These are phyloP conservation scores for Cucumis melo DNA, from an alignment of 306 rosid species.

Conservation along the genomic window DNA sequence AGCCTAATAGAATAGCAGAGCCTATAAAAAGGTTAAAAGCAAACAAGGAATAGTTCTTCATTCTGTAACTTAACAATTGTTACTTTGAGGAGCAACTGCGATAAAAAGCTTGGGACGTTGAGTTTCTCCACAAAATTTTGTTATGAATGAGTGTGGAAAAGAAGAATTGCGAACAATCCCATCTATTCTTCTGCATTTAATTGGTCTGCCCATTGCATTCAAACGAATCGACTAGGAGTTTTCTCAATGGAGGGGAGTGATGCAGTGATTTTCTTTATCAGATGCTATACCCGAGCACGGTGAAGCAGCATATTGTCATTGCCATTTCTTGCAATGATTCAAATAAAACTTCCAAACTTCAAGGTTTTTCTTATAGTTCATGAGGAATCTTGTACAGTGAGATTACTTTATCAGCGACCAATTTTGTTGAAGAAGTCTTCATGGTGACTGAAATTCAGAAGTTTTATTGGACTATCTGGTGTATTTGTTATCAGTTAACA, in stretches of 20 bases:
- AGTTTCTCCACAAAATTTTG: not conserved
- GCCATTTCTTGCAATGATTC: not conserved
- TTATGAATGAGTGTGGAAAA: not conserved
- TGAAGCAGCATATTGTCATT: not conserved
- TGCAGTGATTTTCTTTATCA: not conserved
- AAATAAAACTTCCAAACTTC: not conserved
- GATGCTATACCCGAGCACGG: not conserved
- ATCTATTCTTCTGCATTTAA: not conserved
- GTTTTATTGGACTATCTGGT: not conserved
- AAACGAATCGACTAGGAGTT: not conserved
- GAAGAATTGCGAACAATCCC: not conserved
- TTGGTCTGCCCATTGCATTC: not conserved
- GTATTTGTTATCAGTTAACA: not conserved
- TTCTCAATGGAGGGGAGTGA: not conserved
- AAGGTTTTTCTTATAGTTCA: not conserved
- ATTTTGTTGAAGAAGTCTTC: not conserved
- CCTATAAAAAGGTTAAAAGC: not conserved
- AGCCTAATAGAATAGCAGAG: conserved; percentile 10
- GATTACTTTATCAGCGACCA: not conserved
- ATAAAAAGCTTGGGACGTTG: not conserved
- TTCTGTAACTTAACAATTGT: not conserved
- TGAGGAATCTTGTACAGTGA: not conserved
- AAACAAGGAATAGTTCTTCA: not conserved
- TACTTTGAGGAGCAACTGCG: not conserved
- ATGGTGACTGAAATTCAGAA: not conserved